Evolutionary conservation across 768 basidiomycete species (phyloP).

Genomic region (Suillus occidentalis): DNA sequence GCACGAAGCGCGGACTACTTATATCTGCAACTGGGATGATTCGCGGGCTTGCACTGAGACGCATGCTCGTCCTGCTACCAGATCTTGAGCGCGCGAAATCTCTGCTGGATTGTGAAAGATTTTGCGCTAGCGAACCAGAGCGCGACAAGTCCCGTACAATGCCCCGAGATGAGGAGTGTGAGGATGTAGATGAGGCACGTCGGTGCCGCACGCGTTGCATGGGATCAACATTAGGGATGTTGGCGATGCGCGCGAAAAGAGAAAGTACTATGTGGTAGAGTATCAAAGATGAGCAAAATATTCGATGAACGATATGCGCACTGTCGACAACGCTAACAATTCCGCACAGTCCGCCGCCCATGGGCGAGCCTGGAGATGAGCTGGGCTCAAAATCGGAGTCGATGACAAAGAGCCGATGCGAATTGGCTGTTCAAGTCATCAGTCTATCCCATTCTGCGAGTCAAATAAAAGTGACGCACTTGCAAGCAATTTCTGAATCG

Average conservation of each 20-base stretch:
- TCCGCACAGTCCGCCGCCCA: constrained; percentile 54
- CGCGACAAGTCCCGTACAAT: constrained; percentile 8
- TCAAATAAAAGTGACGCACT: constrained; percentile 47
- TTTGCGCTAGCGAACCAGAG: constrained; percentile 33
- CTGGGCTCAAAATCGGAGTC: constrained; percentile 51
- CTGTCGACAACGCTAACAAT: constrained; percentile 85
- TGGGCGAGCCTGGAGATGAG: constrained; percentile 48
- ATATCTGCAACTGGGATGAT: constrained; percentile 31
- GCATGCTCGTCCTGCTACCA: constrained; percentile 41
- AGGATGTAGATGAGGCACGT: constrained; percentile 72
- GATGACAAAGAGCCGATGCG: constrained; percentile 79
- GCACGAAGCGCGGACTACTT: constrained; percentile 16
- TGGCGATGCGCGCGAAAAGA: constrained; percentile 72
- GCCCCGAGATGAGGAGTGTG: constrained; percentile 40
- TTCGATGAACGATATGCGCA: constrained; percentile 34
- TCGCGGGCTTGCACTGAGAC: constrained; percentile 33
- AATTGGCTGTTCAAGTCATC: constrained; percentile 52
- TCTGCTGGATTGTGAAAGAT: constrained; percentile 2
- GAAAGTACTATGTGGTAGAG: constrained; percentile 57
- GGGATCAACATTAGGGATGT: constrained; percentile 74
- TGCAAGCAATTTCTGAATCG: constrained; percentile 79
- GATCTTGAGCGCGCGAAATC: constrained; percentile 43
- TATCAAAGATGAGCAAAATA: not conserved
- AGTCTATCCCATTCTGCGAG: not conserved
- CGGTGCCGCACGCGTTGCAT: constrained; percentile 77